Evolutionary conservation across 2,329 filamentous ascomycete genomes (phyloP).

Genomic region (Cucurbitaria berberidis): DNA sequence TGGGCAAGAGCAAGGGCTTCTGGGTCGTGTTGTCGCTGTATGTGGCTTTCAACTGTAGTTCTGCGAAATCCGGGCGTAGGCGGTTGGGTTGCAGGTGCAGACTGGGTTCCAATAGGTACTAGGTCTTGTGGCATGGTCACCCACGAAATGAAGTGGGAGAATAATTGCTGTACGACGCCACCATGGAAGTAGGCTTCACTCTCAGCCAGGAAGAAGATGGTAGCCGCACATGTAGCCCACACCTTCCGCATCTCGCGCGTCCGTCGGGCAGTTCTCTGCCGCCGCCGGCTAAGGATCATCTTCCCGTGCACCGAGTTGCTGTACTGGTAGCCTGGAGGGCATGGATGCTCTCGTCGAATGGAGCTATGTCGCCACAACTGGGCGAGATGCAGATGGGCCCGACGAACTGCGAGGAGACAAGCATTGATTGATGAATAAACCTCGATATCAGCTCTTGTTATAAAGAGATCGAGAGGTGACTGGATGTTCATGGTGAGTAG

Average conservation of each 20-base stretch:
- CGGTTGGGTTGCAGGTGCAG: conserved; percentile 10
- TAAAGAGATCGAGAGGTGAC: conserved; percentile 85
- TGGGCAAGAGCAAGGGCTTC: conserved; percentile 84
- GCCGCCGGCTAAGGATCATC: conserved; percentile 65
- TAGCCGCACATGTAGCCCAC: conserved; percentile 88
- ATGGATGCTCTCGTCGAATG: conserved; percentile 76
- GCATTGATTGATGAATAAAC: conserved; percentile 85
- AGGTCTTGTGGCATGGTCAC: conserved; percentile 53
- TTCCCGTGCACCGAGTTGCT: conserved; percentile 67
- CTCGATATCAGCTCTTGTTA: conserved; percentile 75
- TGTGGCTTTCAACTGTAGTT: conserved; percentile 1
- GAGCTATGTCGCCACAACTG: conserved; percentile 86
- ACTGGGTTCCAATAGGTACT: conserved; percentile 1
- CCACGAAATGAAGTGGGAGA: conserved; percentile 81
- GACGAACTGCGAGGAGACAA: conserved; percentile 83
- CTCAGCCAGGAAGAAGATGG: conserved; percentile 88
- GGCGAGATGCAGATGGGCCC: conserved; percentile 83
- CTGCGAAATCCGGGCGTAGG: conserved; percentile 9
- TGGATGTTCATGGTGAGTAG: conserved; percentile 73
- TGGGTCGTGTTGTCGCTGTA: conserved; percentile 70
- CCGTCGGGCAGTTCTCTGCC: conserved; percentile 68
- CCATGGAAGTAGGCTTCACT: conserved; percentile 88
- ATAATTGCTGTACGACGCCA: conserved; percentile 82
- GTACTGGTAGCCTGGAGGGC: conserved; percentile 69
- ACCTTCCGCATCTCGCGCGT: conserved; percentile 75